phyloP scores from a whole-genome alignment of 2,329 filamentous ascomycete genomes.

The Xylaria digitata region DNA sequence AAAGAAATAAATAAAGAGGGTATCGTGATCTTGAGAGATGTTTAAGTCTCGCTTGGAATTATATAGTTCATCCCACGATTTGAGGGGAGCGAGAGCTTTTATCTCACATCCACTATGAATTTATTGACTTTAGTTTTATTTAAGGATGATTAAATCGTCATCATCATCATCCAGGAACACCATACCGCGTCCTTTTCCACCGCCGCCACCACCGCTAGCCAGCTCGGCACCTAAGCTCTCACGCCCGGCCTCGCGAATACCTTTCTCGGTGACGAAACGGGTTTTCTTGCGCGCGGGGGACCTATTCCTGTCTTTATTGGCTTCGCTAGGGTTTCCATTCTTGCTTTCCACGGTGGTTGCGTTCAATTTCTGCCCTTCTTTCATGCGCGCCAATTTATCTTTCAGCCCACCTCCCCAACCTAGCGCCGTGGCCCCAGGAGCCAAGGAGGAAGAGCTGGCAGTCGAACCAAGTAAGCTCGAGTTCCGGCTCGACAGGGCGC shows the following conservation, averaged over 20 bases:
- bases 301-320: constrained; percentile 42
- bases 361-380: constrained; percentile 65
- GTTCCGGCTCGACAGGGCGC: constrained; percentile 53
- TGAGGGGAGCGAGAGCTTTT: neutral
- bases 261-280: constrained; percentile 81
- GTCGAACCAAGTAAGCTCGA: constrained; percentile 23
- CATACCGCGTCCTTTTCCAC: constrained; percentile 27
- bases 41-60: neutral
- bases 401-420: constrained; percentile 69
- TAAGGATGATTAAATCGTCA: constrained; percentile 37
- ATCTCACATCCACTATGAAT: neutral
- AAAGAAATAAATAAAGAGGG: neutral
- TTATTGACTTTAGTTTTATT: constrained; percentile 17
- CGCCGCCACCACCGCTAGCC: neutral
- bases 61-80: neutral
- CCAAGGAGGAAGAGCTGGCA: neutral
- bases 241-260: constrained; percentile 79
- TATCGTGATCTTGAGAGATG: neutral
- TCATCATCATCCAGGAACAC: constrained; percentile 36
- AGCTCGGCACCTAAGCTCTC: constrained; percentile 74
- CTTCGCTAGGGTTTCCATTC: constrained; percentile 1
- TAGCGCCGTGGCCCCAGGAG: constrained; percentile 46
- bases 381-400: constrained; percentile 71
- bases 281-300: constrained; percentile 76
- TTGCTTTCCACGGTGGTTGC: constrained; percentile 7